Evolutionary conservation across 176 grass and related monocot genomes (phyloP), one percentile per base, ranked within the genome.

Genomic region (Zoysia japonica): DNA sequence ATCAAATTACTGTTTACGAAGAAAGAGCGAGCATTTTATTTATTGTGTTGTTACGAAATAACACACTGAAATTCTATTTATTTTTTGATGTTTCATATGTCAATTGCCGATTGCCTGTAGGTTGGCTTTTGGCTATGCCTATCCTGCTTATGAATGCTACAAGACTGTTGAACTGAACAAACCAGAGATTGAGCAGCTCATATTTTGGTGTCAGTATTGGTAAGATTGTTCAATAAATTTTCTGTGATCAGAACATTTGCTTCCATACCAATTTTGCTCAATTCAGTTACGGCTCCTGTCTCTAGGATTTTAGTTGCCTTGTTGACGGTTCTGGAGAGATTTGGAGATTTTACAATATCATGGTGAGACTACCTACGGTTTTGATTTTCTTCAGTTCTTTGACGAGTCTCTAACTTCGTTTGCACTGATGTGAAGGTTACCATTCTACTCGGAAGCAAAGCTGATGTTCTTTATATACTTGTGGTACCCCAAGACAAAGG

Each of bases 161-260:
- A 99, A 99, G 81, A 93, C 96, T n/a, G 92, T 99, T 74, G 96
- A 99, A 78, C 90, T 99, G 84, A 99, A 95, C 68, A 99, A 88
- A 79, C 92, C 96, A 38, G 92, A 96, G 82, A 99, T 99, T 16
- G 96, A 91, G 68, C 90, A 93, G 76, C 92, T 99, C 61, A 86
- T 95, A 80, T 99, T 99, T 82, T 99, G 96, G 96, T 99, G 96
- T 76, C 92, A 99, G 75, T 95, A 99, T 72, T 99, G 96, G 96
- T 99, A 86, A 62, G 88, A 28, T 43, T 43, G 59, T 44, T 80
- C 70, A 67, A 55, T 74, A 13, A 65, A 6, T 84, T 57, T 57
- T 91, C 0, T 55, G 46, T 75, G 5, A 15, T 85, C 3, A 65
- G 11, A 71, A 39, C 5, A 61, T 67, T 66, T 42, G 14, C 36